Percentiles rank a stretch among this genome's conserved stretches.
Evolutionary conservation across 768 basidiomycete species (phyloP).

Genomic region (Mycena floridula): DNA sequence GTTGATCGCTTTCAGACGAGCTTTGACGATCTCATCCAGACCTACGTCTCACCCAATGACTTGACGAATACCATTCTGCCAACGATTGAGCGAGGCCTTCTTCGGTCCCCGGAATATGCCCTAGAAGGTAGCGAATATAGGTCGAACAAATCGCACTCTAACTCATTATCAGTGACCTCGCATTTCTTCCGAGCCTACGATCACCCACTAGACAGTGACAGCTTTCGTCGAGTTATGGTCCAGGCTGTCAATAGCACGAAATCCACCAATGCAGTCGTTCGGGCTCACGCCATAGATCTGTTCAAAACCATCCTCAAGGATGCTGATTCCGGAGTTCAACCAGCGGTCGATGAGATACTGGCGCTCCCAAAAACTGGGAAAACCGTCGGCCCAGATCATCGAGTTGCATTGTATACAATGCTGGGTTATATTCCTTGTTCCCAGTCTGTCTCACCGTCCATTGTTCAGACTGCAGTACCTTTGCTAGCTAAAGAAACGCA

Average conservation of each 20-base stretch:
- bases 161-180: too few species aligned
- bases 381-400: slow-evolving; percentile 83
- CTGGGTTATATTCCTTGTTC: slow-evolving; percentile 48
- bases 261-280: slow-evolving; percentile 61
- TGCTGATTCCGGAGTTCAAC: slow-evolving; percentile 30
- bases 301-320: slow-evolving; percentile 45
- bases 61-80: slow-evolving; percentile 56
- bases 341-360: slow-evolving; percentile 60
- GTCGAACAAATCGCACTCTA: too few species aligned
- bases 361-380: slow-evolving; percentile 78
- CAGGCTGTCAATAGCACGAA: slow-evolving; percentile 65
- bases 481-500: slow-evolving; percentile 71
- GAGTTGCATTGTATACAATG: slow-evolving; percentile 77
- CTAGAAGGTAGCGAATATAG: too few species aligned
- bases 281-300: slow-evolving; percentile 48
- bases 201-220: slow-evolving; percentile 38
- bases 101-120: slow-evolving; percentile 77
- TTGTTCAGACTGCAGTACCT: slow-evolving; percentile 38
- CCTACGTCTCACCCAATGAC: slow-evolving; percentile 43
- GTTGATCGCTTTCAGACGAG: slow-evolving; percentile 30
- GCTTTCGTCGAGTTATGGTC: slow-evolving; percentile 49
- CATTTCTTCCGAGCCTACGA: slow-evolving; percentile 52
- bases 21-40: slow-evolving; percentile 56
- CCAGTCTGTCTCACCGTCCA: slow-evolving; percentile 25
- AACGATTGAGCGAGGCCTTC: slow-evolving; percentile 69